These are phyloP conservation scores for Marasmius sp. DNA, from an alignment of 1,284 basidiomycete genomes.

Conservation along the genomic window DNA sequence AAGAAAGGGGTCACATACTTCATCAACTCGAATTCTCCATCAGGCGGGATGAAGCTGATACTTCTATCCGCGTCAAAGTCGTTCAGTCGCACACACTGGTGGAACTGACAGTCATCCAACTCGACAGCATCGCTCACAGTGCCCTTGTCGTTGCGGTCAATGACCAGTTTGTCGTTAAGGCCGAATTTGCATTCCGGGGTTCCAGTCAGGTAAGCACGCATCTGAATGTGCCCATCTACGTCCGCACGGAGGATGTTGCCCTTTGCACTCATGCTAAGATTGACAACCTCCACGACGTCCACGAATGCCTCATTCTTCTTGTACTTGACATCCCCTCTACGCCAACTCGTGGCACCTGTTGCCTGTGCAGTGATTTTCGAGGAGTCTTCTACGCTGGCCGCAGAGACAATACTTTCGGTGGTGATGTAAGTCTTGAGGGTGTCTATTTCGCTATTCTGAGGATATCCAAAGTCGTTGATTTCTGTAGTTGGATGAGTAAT, in stretches of 20 bases:
- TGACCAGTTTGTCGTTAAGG: constrained; percentile 95
- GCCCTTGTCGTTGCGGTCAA: constrained; percentile 81
- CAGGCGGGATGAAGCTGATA: constrained; percentile 97
- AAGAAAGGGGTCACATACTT: constrained; percentile 43
- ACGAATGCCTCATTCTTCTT: constrained; percentile 99
- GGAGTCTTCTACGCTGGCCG: constrained; percentile 86
- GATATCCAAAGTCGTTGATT: constrained; percentile 98
- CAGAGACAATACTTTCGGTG: constrained; percentile 92
- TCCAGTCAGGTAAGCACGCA: constrained; percentile 96
- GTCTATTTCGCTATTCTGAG: constrained; percentile 98
- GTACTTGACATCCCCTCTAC: constrained; percentile 93
- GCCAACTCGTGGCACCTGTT: constrained; percentile 92
- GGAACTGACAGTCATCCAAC: constrained; percentile 97
- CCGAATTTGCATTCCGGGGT: constrained; percentile 99
- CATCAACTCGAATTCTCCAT: constrained; percentile 99
- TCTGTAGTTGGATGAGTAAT: constrained; percentile 49
- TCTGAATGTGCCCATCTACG: constrained; percentile 96
- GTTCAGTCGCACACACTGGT: constrained; percentile 94
- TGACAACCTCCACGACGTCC: constrained; percentile 96
- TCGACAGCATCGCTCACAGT: constrained; percentile 80
- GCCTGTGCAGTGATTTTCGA: constrained; percentile 96
- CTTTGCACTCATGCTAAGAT: constrained; percentile 95
- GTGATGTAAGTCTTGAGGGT: constrained; percentile 98
- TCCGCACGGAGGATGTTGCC: constrained; percentile 93
- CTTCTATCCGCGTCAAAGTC: constrained; percentile 93